phyloP scores from a whole-genome alignment of 2,329 filamentous ascomycete species.

The Calonectria naviculata region DNA sequence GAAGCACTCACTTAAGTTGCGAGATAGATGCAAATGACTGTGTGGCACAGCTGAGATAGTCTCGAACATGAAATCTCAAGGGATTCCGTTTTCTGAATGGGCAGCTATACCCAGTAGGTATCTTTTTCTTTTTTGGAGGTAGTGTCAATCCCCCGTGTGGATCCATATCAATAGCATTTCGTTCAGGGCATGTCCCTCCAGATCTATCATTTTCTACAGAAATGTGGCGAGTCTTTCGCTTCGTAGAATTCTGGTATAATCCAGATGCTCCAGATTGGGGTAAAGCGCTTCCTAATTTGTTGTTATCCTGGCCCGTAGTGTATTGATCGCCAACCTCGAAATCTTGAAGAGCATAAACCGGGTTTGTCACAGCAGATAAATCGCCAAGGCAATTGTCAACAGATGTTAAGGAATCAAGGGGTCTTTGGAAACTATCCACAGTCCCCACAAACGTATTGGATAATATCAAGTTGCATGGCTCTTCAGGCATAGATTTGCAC shows the following conservation, averaged over 20 bases:
- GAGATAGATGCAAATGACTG: neutral
- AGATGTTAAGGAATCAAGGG: neutral
- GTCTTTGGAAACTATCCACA: neutral
- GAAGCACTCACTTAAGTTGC: neutral
- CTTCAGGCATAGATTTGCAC: neutral
- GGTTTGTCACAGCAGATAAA: neutral
- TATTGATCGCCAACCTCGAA: too few species aligned
- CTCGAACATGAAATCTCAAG: neutral
- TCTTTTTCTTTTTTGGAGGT: neutral
- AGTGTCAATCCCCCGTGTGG: neutral
- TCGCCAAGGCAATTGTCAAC: neutral
- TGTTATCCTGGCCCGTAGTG: too few species aligned
- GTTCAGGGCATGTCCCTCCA: too few species aligned
- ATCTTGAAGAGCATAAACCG: too few species aligned
- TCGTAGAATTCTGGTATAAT: too few species aligned
- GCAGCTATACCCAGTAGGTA: neutral
- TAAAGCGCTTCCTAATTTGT: too few species aligned
- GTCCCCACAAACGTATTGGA: neutral
- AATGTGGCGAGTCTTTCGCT: too few species aligned
- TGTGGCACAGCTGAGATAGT: neutral
- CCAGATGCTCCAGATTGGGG: too few species aligned
- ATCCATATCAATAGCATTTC: too few species aligned
- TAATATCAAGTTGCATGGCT: neutral
- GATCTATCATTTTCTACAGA: too few species aligned
- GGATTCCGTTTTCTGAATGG: neutral